phyloP scores from a whole-genome alignment of 208 protist genomes.

The Trypanosoma brucei region DNA sequence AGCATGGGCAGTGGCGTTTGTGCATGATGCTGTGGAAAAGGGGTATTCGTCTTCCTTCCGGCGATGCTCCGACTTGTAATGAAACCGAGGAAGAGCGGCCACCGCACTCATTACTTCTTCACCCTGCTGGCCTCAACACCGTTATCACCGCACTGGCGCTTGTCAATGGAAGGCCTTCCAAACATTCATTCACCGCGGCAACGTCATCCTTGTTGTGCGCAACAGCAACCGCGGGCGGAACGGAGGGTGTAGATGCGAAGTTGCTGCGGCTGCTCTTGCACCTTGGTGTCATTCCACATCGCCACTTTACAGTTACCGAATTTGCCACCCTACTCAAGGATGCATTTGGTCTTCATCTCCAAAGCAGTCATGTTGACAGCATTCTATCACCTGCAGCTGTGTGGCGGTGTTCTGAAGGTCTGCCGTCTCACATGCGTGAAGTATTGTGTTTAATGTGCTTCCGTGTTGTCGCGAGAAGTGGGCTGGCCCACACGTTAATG shows the following conservation, averaged over 20 bases:
- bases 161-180: conserved; percentile 24
- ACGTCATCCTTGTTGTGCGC: no score
- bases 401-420: conserved; percentile 38
- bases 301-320: conserved; percentile 35
- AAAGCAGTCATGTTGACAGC: conserved; percentile 18
- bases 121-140: conserved; percentile 9
- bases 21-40: conserved; percentile 15
- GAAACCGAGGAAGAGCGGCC: neutral
- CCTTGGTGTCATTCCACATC: conserved; percentile 42
- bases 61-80: neutral
- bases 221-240: no score
- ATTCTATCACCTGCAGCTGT: conserved; percentile 62
- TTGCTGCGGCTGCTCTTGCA: conserved; percentile 32
- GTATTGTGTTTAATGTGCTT: conserved; percentile 58
- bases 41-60: neutral
- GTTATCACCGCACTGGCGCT: conserved; percentile 30
- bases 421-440: conserved; percentile 36
- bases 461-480: conserved; percentile 36
- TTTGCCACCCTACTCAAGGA: conserved; percentile 53
- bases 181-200: neutral
- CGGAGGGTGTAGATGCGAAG: neutral
- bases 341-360: conserved; percentile 20
- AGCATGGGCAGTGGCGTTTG: conserved; percentile 42
- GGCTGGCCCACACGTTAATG: conserved; percentile 29
- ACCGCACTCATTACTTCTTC: neutral